Evolutionary conservation across 495 filamentous ascomycete species (phyloP).

Genomic region (Xylaria sp.): DNA sequence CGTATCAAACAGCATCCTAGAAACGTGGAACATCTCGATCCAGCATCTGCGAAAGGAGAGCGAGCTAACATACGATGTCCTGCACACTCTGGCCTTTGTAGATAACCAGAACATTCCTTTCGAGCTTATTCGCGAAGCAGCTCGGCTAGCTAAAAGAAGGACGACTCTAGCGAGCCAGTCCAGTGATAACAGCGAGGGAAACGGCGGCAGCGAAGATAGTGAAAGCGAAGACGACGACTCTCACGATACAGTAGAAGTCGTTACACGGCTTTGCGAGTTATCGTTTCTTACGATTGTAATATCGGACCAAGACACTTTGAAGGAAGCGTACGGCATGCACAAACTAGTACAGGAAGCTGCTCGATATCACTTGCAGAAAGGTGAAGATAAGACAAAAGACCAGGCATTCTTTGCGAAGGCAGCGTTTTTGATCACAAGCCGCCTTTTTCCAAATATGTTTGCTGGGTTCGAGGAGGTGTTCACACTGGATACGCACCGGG

Average conservation of each 20-base stretch:
- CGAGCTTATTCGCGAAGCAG: constrained; percentile 23
- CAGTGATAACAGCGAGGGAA: neutral
- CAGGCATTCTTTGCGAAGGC: constrained; percentile 28
- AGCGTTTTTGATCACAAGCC: constrained; percentile 27
- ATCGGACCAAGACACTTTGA: neutral
- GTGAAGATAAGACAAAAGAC: constrained; percentile 15
- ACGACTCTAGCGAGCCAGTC: neutral
- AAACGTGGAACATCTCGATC: constrained; percentile 38
- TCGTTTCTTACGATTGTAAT: neutral
- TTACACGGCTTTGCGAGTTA: constrained; percentile 10
- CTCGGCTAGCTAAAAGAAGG: neutral
- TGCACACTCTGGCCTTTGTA: constrained; percentile 33
- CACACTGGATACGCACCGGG: neutral
- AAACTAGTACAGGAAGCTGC: constrained; percentile 39
- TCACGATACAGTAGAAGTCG: neutral
- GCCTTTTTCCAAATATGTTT: constrained; percentile 25
- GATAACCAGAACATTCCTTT: constrained; percentile 36
- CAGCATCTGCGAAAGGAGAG: constrained; percentile 34
- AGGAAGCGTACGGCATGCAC: constrained; percentile 34
- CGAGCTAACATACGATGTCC: constrained; percentile 31
- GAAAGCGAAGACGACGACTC: neutral
- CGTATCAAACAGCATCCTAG: constrained; percentile 36
- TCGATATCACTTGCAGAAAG: constrained; percentile 27
- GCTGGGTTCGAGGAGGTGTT: neutral
- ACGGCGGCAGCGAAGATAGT: neutral